phyloP scores from a whole-genome alignment of 371 early-diverging fungal genomes.

The Fennellomyces sp. region DNA sequence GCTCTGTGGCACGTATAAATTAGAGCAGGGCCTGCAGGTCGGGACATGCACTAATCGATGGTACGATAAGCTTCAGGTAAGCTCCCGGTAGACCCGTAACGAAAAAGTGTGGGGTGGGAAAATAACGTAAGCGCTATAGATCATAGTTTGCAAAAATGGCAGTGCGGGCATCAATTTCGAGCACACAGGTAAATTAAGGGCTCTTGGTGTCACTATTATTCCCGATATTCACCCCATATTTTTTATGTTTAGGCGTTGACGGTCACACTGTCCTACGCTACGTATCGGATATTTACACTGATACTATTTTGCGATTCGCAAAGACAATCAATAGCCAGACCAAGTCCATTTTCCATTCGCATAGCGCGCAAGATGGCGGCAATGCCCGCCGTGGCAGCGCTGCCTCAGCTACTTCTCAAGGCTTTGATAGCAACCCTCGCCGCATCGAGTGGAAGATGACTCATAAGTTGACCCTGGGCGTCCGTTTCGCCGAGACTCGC shows the following conservation, averaged over 20 bases:
- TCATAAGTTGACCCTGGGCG: constrained; percentile 41
- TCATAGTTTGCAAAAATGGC: constrained; percentile 64
- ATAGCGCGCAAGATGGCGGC: constrained; percentile 10
- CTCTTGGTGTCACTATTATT: background rate
- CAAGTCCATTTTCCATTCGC: constrained; percentile 53
- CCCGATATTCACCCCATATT: background rate
- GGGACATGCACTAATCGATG: constrained; percentile 66
- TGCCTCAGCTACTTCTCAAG: constrained; percentile 20
- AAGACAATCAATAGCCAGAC: constrained; percentile 60
- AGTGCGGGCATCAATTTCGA: constrained; percentile 66
- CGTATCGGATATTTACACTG: constrained; percentile 63
- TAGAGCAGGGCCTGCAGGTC: constrained; percentile 54
- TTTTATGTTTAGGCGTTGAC: constrained; percentile 47
- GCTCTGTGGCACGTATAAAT: constrained; percentile 60
- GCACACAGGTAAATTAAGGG: constrained; percentile 50
- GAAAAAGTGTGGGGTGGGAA: constrained; percentile 1
- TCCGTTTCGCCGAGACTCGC: constrained; percentile 59
- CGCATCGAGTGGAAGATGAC: constrained; percentile 61
- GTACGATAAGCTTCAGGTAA: constrained; percentile 64
- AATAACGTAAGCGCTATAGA: constrained; percentile 25
- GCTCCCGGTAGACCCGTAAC: background rate
- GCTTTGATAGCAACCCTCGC: constrained; percentile 48
- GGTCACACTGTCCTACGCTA: constrained; percentile 63
- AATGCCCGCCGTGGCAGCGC: constrained; percentile 24
- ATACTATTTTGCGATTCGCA: constrained; percentile 60